Base-by-base conservation (phyloP, 129 eudicot genomes). In the Centella asiatica region DNA sequence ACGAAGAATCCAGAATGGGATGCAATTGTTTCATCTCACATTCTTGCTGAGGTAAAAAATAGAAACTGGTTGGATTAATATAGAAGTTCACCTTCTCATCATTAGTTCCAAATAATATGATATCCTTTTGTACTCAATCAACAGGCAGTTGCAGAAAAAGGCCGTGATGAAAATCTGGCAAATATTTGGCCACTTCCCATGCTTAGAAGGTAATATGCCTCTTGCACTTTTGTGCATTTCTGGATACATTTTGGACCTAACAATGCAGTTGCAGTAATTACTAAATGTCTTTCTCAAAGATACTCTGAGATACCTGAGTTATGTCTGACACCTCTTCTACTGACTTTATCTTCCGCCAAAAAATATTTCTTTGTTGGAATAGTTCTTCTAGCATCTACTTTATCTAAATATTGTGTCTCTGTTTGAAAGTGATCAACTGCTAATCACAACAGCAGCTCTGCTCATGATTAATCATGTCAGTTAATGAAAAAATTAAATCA, bases 1-100 rank as follows among this genome's bases (percentile, higher is more conserved):
- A 87, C 99, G 42, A 87, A 82, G 64, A 92, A 92, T 70, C 99
- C 99, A 5, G 85, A 92, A 39, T 92, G 98, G 98, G 98, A 92
- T 76, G 77, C 78, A 68, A 94, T 92, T 66, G 96, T 92, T 57
- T 92, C 98, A 8, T 86, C 90, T 69, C 98, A 92, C 83, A 92
- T 92, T 66, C 95, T 92, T 64, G 88, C 81, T 19, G 83, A 82
- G 95, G 95, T 88, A 76, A 67, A 67, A 28, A 44, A 44, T 33
- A 68, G n/a, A n/a, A n/a, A 19, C 27, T 25, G 14, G 67, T 62
- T 29, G 67, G 9, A 17, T 40, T 51, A 57, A 56, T 44, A 18
- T 33, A 68, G 58, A 66, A 66, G 17, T 58, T 45, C 33, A 54
- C 52, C 60, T 69, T 44, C 51, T 68, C 60, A n/a, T n/a, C n/a